These are phyloP conservation scores for Scenedesmus sp. DNA, from an alignment of 163 green algal species.

Conservation along the genomic window DNA sequence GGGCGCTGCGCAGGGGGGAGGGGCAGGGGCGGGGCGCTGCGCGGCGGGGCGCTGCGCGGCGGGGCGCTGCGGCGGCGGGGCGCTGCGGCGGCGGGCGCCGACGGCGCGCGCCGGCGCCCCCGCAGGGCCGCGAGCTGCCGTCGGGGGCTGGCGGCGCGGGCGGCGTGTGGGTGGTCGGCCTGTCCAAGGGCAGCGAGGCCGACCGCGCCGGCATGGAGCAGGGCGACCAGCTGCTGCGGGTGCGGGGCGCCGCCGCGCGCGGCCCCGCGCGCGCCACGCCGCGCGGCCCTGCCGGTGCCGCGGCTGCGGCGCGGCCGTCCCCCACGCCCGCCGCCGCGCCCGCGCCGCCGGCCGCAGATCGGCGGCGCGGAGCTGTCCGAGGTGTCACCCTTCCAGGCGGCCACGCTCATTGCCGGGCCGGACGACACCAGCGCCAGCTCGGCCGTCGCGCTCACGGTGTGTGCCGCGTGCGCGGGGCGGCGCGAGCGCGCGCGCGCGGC, in stretches of 20 bases:
- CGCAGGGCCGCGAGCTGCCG: constrained; percentile 56
- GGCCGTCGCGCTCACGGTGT: not conserved
- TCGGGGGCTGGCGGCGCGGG: constrained; percentile 2
- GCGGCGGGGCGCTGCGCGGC: no score
- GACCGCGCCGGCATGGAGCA: constrained; percentile 80
- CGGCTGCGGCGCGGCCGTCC: not conserved
- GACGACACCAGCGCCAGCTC: constrained; percentile 34
- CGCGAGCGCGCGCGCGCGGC: no score
- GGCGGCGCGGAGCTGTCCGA: not conserved
- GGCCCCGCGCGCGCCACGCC: no score
- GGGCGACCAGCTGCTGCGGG: constrained; percentile 58
- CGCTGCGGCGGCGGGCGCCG: not conserved
- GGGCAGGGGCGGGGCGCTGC: no score
- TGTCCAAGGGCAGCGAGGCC: constrained; percentile 80
- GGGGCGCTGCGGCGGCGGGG: no score
- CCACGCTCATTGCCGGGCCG: constrained; percentile 47
- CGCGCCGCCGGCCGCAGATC: constrained; percentile 3
- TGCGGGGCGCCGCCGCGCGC: constrained; percentile 10
- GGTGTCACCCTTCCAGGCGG: constrained; percentile 54
- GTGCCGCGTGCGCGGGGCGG: no score
- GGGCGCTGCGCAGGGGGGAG: no score
- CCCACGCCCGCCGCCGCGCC: not conserved
- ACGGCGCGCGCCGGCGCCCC: not conserved
- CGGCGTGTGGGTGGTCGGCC: constrained; percentile 87
- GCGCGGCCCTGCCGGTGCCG: not conserved